Conservation (phyloP, 805 yeast genomes). For the Maudiozyma barnettii region DNA sequence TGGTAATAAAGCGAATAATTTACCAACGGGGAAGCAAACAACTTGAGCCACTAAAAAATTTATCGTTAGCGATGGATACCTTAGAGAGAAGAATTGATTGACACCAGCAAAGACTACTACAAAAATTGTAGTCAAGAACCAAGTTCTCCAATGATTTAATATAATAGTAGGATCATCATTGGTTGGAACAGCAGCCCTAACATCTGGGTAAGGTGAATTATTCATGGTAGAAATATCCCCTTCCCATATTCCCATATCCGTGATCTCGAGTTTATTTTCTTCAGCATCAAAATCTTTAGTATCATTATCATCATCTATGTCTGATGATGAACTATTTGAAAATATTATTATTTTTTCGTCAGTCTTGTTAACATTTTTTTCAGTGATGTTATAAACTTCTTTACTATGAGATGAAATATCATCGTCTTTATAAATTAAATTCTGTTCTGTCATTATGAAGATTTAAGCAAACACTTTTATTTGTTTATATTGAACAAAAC, state of each 20-base stretch:
- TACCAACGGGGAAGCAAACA: conserved; percentile 46
- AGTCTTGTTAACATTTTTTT: not conserved
- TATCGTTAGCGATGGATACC: conserved; percentile 41
- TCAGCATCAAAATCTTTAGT: not conserved
- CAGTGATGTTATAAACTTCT: not conserved
- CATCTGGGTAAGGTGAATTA: conserved; percentile 40
- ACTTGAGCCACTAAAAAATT: conserved; percentile 45
- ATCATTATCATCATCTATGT: conserved; percentile 5
- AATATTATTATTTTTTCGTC: not conserved
- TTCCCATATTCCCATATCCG: conserved; percentile 10
- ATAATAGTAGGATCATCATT: conserved; percentile 41
- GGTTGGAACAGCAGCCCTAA: conserved; percentile 47
- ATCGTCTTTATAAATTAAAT: not conserved
- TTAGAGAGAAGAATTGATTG: conserved; percentile 46
- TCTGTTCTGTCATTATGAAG: no score
- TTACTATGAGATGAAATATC: not conserved
- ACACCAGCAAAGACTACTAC: conserved; percentile 47
- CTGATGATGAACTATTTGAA: not conserved
- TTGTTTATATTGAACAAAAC: no score
- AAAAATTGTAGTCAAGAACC: conserved; percentile 42
- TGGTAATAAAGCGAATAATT: conserved; percentile 34
- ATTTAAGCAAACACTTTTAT: no score
- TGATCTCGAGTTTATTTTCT: not conserved
- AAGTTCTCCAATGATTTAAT: conserved; percentile 46
- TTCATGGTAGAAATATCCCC: conserved; percentile 16